phyloP scores from a whole-genome alignment of 306 rosid genomes.

The Arachis stenosperma region DNA sequence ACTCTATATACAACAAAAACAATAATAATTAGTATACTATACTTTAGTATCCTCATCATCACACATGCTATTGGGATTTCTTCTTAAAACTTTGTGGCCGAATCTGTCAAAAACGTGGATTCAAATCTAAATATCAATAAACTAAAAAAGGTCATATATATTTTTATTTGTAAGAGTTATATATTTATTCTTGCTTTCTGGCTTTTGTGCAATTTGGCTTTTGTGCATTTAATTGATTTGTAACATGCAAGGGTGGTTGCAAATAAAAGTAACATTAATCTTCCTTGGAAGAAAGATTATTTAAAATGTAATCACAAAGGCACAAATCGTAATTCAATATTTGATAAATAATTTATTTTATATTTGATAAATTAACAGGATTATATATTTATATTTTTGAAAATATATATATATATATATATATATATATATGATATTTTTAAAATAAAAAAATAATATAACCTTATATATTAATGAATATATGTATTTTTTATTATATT shows the following conservation, averaged over 20 bases:
- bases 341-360: too few species aligned
- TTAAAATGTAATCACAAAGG: neutral
- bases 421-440: too few species aligned
- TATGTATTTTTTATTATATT: too few species aligned
- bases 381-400: too few species aligned
- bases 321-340: too few species aligned
- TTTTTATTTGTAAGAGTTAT: neutral
- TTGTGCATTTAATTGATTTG: neutral
- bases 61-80: constrained; percentile 7
- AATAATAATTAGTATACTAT: neutral
- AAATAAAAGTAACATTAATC: neutral
- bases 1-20: neutral
- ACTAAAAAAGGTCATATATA: neutral
- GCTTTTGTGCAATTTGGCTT: neutral
- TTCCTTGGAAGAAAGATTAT: neutral
- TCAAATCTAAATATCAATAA: neutral
- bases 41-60: too few species aligned
- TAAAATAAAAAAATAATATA: too few species aligned
- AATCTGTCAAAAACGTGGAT: neutral
- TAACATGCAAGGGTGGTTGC: too few species aligned
- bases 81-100: neutral
- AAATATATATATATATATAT: too few species aligned
- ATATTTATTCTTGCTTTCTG: neutral
- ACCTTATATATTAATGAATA: too few species aligned
- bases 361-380: too few species aligned